Evolutionary conservation across 106 monocot species (phyloP).

Genomic region (Platanthera zijinensis): DNA sequence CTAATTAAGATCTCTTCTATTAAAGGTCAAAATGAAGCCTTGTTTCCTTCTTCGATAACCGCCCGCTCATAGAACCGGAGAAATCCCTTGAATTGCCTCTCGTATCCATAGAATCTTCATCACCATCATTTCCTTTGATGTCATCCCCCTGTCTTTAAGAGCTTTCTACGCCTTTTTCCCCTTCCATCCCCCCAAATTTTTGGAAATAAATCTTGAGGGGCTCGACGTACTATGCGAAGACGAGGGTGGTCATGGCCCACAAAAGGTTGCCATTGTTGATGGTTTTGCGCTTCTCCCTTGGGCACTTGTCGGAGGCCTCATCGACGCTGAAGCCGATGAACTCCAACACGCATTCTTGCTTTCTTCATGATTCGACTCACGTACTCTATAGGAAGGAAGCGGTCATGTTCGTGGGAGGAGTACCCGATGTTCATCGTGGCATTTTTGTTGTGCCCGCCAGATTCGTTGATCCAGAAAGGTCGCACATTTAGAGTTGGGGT

Average conservation of each 20-base stretch:
- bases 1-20: too few relatives aligned
- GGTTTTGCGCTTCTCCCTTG: constrained; percentile 51
- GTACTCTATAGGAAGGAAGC: constrained; percentile 45
- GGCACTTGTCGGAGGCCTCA: constrained; percentile 54
- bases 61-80: too few relatives aligned
- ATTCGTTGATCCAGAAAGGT: constrained; percentile 5
- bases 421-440: constrained; percentile 7
- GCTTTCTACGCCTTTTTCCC: constrained; percentile 26
- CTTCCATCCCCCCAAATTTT: constrained; percentile 53
- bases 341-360: constrained; percentile 44
- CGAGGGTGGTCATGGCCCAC: constrained; percentile 78
- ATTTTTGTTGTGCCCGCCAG: constrained; percentile 15
- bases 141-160: constrained; percentile 4
- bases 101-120: neutral
- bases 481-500: neutral
- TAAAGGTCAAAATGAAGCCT: too few relatives aligned
- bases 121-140: neutral
- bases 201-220: constrained; percentile 66
- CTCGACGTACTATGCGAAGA: constrained; percentile 63
- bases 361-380: constrained; percentile 56
- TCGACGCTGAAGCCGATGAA: constrained; percentile 49
- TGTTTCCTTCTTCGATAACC: too few relatives aligned
- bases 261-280: constrained; percentile 62
- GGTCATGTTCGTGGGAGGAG: constrained; percentile 32
- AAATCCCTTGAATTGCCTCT: constrained; percentile 14